Percentiles rank a stretch among this genome's conserved stretches.
These are phyloP conservation scores for Tylopilus balloui DNA, from an alignment of 768 basidiomycete genomes.

Conservation along the genomic window DNA sequence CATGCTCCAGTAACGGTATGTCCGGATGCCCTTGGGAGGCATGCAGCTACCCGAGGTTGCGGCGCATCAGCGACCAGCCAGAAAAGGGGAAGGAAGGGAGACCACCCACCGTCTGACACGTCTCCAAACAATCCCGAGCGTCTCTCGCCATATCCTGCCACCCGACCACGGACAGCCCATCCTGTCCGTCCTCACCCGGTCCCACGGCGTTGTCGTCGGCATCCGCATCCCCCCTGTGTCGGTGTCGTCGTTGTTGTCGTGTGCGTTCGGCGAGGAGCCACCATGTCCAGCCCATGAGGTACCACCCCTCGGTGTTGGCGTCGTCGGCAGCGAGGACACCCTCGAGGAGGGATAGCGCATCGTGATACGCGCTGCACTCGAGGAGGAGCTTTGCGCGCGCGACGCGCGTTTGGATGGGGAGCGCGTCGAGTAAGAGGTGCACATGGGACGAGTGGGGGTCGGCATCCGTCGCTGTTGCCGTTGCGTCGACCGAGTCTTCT, in stretches of 20 bases:
- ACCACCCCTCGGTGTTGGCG: conserved; percentile 88
- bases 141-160: conserved; percentile 80
- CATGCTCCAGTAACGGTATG: conserved; percentile 69
- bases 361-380: conserved; percentile 65
- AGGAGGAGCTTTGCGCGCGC: conserved; percentile 77
- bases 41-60: conserved; percentile 49
- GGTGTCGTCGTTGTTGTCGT: too few species aligned
- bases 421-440: conserved; percentile 17
- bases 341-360: conserved; percentile 71
- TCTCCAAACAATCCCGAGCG: conserved; percentile 75
- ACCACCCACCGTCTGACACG: conserved; percentile 67
- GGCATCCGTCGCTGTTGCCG: background rate
- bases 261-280: conserved; percentile 76
- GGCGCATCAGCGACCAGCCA: background rate
- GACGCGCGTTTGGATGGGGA: conserved; percentile 67
- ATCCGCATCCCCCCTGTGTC: conserved; percentile 39
- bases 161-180: conserved; percentile 43
- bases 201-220: too few species aligned
- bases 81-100: background rate
- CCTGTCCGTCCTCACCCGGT: conserved; percentile 16
- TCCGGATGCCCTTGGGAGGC: conserved; percentile 70
- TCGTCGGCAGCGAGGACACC: conserved; percentile 80
- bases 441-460: conserved; percentile 37
- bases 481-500: background rate
- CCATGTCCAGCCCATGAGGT: conserved; percentile 93